Percentiles rank a stretch among this genome's conserved stretches.
Conservation (phyloP, 345 rosid genomes). For the Mangifera indica region DNA sequence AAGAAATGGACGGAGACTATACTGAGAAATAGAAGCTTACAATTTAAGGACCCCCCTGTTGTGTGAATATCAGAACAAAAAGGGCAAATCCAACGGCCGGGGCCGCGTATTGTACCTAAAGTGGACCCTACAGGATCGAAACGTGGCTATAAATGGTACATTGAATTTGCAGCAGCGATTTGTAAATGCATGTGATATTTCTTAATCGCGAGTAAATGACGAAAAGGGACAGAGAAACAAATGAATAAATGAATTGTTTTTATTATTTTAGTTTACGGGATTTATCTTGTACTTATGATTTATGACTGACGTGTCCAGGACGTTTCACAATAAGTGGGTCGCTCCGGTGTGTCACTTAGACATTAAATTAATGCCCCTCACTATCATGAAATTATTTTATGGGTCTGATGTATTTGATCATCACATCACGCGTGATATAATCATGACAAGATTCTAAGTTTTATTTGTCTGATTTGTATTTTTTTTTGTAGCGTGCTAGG, state of each 20-base stretch:
- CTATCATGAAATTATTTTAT: no score
- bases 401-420: no score
- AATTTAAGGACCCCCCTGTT: not conserved
- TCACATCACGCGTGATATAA: no score
- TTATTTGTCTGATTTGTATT: no score
- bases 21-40: not conserved
- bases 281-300: conserved; percentile 22
- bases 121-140: not conserved
- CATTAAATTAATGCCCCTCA: no score
- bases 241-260: not conserved
- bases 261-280: conserved; percentile 5
- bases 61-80: not conserved
- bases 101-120: not conserved
- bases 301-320: conserved; percentile 13
- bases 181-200: not conserved
- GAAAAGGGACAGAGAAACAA: conserved; percentile 16
- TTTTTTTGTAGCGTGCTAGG: not conserved
- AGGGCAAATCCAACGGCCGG: conserved; percentile 24
- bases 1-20: conserved; percentile 15
- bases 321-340: not conserved
- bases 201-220: not conserved
- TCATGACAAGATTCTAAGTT: no score
- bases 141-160: not conserved
- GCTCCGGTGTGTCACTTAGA: not conserved
- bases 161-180: not conserved